Conservation (phyloP, 768 basidiomycete species). For the Boletus pseudopeckii region DNA sequence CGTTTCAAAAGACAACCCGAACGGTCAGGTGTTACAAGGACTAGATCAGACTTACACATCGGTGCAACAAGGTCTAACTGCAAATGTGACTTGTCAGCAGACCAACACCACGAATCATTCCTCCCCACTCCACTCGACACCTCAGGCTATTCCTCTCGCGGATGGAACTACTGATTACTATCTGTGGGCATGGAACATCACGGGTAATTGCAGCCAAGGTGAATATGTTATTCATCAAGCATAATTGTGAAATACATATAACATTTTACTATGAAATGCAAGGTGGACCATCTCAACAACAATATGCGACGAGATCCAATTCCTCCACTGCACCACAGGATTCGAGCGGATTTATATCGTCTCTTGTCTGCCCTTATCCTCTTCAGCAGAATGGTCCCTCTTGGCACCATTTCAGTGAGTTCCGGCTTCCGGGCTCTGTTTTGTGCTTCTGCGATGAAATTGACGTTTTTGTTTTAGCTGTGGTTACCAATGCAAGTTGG, state of each 20-base stretch:
- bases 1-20: not conserved
- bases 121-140: not conserved
- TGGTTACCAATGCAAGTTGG: slow-evolving; percentile 1
- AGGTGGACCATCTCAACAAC: slow-evolving; percentile 2
- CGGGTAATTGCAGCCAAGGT: not conserved
- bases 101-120: not conserved
- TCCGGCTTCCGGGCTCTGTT: not conserved
- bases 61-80: slow-evolving; percentile 20
- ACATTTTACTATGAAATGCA: not conserved
- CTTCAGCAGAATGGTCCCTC: not conserved
- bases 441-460: not conserved
- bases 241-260: not conserved
- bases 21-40: not conserved
- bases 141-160: not conserved
- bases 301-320: slow-evolving; percentile 1
- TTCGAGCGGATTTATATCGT: not conserved
- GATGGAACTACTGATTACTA: slow-evolving; percentile 2
- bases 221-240: not conserved
- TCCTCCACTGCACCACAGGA: not conserved
- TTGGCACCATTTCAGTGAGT: slow-evolving; percentile 5
- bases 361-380: slow-evolving; percentile 3
- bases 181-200: slow-evolving; percentile 5
- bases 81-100: slow-evolving; percentile 3
- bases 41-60: not conserved
- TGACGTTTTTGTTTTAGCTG: not conserved